phyloP scores from a whole-genome alignment of 1,284 basidiomycete genomes.

The Pyrrhoderma noxium region DNA sequence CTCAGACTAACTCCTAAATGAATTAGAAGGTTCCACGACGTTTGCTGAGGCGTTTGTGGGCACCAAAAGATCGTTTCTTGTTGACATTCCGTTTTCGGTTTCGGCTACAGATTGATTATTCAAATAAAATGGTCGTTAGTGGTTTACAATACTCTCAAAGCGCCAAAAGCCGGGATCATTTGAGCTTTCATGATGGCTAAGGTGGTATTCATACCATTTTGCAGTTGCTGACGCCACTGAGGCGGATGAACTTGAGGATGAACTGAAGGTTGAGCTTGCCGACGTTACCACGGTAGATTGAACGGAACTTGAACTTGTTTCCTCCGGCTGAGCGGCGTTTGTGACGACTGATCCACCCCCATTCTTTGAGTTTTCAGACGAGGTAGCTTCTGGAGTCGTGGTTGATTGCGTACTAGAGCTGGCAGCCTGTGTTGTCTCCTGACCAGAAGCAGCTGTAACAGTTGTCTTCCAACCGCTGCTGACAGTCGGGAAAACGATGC shows the following conservation, averaged over 20 bases:
- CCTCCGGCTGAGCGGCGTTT: not conserved
- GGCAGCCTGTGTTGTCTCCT: not conserved
- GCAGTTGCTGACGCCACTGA: not conserved
- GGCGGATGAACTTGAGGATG: not conserved
- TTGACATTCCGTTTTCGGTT: not conserved
- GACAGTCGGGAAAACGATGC: constrained; percentile 7
- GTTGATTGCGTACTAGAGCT: not conserved
- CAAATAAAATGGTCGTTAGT: not conserved
- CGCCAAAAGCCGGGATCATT: not conserved
- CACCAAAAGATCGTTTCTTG: not conserved
- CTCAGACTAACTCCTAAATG: no score
- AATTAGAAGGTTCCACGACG: not conserved
- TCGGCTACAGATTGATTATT: not conserved
- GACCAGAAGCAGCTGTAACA: not conserved
- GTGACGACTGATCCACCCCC: not conserved
- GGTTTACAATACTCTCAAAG: not conserved
- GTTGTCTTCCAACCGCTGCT: constrained; percentile 11
- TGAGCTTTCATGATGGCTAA: not conserved
- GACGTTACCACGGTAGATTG: not conserved
- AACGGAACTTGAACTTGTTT: not conserved
- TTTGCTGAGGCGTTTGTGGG: constrained; percentile 3
- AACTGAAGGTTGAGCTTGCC: not conserved
- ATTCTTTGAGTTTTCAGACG: no score
- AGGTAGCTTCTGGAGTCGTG: not conserved
- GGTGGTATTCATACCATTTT: constrained; percentile 1